Evolutionary conservation across 169 alveolate genomes (phyloP).

Genomic region (Eimeria praecox): DNA sequence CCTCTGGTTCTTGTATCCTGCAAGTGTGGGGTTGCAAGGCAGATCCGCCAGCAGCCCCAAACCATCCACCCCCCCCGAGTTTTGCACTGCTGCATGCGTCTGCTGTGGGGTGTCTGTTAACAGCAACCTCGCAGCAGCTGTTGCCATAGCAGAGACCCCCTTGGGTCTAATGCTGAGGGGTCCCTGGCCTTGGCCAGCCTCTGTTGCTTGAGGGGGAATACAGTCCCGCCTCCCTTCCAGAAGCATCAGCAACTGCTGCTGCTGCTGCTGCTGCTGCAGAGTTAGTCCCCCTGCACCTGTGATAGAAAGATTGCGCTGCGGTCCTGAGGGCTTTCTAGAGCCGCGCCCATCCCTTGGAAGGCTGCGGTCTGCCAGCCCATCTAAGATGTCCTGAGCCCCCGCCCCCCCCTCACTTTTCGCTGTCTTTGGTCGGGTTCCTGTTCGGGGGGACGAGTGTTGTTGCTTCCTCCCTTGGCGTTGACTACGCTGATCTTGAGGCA

Average conservation of each 20-base stretch:
- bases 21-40: background rate
- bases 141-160: conserved; percentile 11
- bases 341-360: conserved; percentile 36
- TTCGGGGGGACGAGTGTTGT: conserved; percentile 38
- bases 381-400: background rate
- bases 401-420: conserved; percentile 45
- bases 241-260: conserved; percentile 50
- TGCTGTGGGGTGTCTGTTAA: conserved; percentile 48
- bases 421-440: conserved; percentile 16
- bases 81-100: conserved; percentile 25
- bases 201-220: background rate
- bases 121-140: conserved; percentile 35
- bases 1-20: conserved; percentile 9
- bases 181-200: background rate
- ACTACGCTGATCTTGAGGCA: conserved; percentile 46
- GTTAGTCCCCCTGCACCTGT: background rate
- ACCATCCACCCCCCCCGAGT: background rate
- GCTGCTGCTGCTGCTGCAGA: conserved; percentile 26
- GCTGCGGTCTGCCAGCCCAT: conserved; percentile 20
- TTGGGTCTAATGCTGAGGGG: background rate
- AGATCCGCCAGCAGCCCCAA: conserved; percentile 9
- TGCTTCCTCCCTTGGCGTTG: conserved; percentile 60
- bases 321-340: conserved; percentile 28
- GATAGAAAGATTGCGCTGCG: conserved; percentile 7
- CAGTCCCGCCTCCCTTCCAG: conserved; percentile 18